These are phyloP conservation scores for Penicillium goetzii DNA, from an alignment of 495 filamentous ascomycete species.

Conservation along the genomic window DNA sequence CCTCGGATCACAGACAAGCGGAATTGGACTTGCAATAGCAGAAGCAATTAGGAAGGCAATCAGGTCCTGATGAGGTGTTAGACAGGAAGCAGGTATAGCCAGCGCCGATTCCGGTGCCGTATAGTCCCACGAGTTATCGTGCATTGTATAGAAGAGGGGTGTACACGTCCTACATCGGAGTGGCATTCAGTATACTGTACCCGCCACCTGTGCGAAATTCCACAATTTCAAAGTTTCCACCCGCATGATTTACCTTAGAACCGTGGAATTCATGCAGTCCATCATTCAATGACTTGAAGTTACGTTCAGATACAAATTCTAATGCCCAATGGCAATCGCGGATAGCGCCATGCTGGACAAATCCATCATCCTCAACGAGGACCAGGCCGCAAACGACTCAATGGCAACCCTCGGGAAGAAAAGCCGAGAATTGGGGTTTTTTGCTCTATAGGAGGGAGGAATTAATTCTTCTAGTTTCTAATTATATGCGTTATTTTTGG, in stretches of 20 bases:
- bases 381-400: background rate
- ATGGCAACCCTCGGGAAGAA: background rate
- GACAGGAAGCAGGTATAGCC: background rate
- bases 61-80: conserved; percentile 10
- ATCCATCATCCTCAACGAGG: background rate
- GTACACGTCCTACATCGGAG: background rate
- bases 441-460: too few relatives aligned
- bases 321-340: background rate
- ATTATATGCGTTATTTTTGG: background rate
- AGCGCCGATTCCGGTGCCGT: background rate
- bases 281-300: conserved; percentile 1
- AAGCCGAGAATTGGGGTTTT: background rate
- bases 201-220: background rate
- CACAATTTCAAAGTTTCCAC: background rate
- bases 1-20: conserved; percentile 30
- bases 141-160: background rate
- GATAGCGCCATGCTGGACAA: background rate
- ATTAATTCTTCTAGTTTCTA: background rate
- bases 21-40: conserved; percentile 36
- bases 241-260: background rate
- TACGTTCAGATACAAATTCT: background rate
- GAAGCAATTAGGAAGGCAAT: conserved; percentile 10
- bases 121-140: background rate
- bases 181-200: background rate
- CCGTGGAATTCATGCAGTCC: background rate